A percentile compares a stretch with the other conserved stretches of the same genome.
phyloP scores from a whole-genome alignment of 192 early-diverging fungal genomes.

The Diversispora epigaea region DNA sequence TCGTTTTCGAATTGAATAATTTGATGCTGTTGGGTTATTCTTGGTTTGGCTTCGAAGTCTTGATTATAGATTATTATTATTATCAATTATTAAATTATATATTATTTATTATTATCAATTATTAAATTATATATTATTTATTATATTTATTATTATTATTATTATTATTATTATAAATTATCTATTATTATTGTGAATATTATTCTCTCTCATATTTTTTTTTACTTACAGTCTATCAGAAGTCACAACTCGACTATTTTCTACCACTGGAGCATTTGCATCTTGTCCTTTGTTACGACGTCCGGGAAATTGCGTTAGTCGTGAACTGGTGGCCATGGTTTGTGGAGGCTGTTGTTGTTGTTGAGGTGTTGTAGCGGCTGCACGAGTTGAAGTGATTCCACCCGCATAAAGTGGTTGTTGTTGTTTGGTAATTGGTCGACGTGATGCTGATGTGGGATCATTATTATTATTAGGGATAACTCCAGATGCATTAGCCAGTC shows the following conservation, averaged over 20 bases:
- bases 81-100: not conserved
- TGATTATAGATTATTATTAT: not conserved
- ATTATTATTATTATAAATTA: not conserved
- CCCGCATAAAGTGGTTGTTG: not conserved
- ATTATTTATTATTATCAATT: not conserved
- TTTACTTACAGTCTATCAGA: conserved; percentile 32
- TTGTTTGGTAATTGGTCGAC: conserved; percentile 18
- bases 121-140: not conserved
- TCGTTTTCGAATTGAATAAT: conserved; percentile 23
- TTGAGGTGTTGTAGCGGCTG: not conserved
- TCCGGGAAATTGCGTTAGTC: conserved; percentile 29
- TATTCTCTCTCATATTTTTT: not conserved
- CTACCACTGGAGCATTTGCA: conserved; percentile 5
- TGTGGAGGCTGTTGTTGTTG: conserved; percentile 5
- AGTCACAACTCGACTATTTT: conserved; percentile 7
- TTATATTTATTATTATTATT: not conserved
- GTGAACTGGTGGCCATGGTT: not conserved
- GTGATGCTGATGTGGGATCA: not conserved
- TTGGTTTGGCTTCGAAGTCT: conserved; percentile 34
- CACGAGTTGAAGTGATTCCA: conserved; percentile 22
- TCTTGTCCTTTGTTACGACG: conserved; percentile 22
- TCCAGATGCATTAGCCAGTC: not conserved
- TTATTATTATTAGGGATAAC: not conserved
- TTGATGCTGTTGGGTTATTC: conserved; percentile 7
- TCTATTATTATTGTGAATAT: not conserved